phyloP scores from a whole-genome alignment of 2,329 filamentous ascomycete genomes.

The Reticulascus tulasneorum region DNA sequence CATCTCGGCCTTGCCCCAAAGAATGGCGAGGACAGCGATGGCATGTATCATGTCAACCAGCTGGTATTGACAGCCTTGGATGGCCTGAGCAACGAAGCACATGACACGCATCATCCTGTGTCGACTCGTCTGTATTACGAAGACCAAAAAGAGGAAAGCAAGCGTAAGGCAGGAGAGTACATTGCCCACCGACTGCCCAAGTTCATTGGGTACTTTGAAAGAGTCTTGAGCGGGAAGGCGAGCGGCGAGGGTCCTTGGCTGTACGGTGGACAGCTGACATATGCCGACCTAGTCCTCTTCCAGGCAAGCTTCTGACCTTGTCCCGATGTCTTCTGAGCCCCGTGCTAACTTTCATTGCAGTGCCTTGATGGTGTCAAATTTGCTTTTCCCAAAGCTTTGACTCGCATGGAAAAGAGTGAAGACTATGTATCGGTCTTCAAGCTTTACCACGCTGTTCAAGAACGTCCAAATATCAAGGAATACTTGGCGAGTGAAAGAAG shows the following conservation, averaged over 20 bases:
- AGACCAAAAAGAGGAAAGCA: slow-evolving; percentile 67
- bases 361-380: slow-evolving; percentile 55
- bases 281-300: slow-evolving; percentile 71
- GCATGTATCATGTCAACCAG: slow-evolving; percentile 55
- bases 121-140: slow-evolving; percentile 60
- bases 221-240: slow-evolving; percentile 55
- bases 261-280: slow-evolving; percentile 61
- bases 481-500: slow-evolving; percentile 66
- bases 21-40: slow-evolving; percentile 35
- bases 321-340: neutral
- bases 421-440: slow-evolving; percentile 60
- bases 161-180: slow-evolving; percentile 54
- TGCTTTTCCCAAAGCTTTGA: slow-evolving; percentile 66
- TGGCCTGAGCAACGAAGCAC: slow-evolving; percentile 64
- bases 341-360: slow-evolving; percentile 21
- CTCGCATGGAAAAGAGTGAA: slow-evolving; percentile 46
- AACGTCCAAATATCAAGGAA: slow-evolving; percentile 59
- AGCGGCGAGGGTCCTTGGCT: slow-evolving; percentile 60
- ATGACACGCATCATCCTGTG: slow-evolving; percentile 74
- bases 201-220: slow-evolving; percentile 67
- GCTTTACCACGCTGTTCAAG: slow-evolving; percentile 60
- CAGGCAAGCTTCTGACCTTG: slow-evolving; percentile 44
- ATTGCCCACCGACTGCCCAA: slow-evolving; percentile 63
- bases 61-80: slow-evolving; percentile 69
- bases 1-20: slow-evolving; percentile 53